Evolutionary conservation across 1,284 basidiomycete genomes (phyloP).

Genomic region (Phellopilus nigrolimitatus): DNA sequence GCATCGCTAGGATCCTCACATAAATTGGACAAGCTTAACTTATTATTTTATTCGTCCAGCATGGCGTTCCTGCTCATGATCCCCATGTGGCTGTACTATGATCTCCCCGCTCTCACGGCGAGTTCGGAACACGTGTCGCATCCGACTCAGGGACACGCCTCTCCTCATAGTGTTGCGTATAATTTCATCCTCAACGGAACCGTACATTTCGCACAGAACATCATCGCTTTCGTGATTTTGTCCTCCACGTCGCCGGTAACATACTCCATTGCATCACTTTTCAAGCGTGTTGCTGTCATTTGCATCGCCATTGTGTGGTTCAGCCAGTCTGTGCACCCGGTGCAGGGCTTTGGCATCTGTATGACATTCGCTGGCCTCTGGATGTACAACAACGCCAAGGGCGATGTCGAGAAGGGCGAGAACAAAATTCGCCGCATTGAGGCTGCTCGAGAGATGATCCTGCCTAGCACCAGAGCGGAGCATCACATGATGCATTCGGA

Average conservation of each 20-base stretch:
- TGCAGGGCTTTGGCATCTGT: constrained; percentile 86
- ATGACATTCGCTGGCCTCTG: constrained; percentile 90
- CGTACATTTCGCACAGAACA: constrained; percentile 95
- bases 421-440: constrained; percentile 83
- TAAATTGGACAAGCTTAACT: constrained; percentile 95
- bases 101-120: constrained; percentile 65
- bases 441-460: constrained; percentile 65
- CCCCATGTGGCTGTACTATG: constrained; percentile 87
- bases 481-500: constrained; percentile 42
- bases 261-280: constrained; percentile 95
- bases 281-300: constrained; percentile 98
- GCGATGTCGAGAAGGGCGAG: constrained; percentile 91
- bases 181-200: constrained; percentile 91
- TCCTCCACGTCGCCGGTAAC: constrained; percentile 96
- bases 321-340: constrained; percentile 76
- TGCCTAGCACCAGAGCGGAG: constrained; percentile 66
- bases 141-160: constrained; percentile 42
- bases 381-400: constrained; percentile 95
- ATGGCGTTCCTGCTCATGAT: constrained; percentile 95
- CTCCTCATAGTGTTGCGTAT: constrained; percentile 56
- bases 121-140: constrained; percentile 40
- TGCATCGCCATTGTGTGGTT: constrained; percentile 98
- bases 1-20: constrained; percentile 45
- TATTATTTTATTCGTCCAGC: constrained; percentile 92
- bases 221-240: constrained; percentile 95